phyloP scores from a whole-genome alignment of 192 early-diverging fungal genomes.

The Linnemannia elongata region DNA sequence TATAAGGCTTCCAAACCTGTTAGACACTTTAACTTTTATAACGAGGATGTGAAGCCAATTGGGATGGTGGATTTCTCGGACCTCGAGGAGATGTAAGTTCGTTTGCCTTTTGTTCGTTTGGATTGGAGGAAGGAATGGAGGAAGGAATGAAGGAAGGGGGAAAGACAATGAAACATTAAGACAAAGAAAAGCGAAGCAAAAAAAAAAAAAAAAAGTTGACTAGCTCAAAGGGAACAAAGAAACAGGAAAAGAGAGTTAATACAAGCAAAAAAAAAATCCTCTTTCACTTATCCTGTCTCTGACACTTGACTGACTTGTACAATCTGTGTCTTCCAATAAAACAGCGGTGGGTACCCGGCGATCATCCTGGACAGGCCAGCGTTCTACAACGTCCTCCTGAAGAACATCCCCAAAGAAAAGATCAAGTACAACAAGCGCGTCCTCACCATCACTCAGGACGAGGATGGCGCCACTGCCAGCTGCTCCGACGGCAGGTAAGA shows the following conservation, averaged over 20 bases:
- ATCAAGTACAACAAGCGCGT: conserved; percentile 30
- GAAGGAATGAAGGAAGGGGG: background rate
- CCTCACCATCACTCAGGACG: conserved; percentile 27
- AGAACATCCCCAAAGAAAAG: conserved; percentile 28
- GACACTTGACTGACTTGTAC: background rate
- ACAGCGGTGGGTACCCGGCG: conserved; percentile 25
- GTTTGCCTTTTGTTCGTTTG: no score
- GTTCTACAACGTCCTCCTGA: conserved; percentile 23
- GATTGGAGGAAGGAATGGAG: background rate
- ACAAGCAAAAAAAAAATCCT: background rate
- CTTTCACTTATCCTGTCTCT: no score
- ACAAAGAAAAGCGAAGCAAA: no score
- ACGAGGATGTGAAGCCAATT: conserved; percentile 6
- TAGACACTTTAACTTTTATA: conserved; percentile 32
- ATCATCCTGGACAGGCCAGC: conserved; percentile 30
- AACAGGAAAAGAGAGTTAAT: no score
- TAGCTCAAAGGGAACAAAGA: no score
- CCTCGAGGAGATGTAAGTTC: conserved; percentile 31
- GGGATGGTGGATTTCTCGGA: conserved; percentile 32
- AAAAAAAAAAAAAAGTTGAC: background rate
- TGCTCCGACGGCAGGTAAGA: conserved; percentile 25
- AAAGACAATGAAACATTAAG: no score
- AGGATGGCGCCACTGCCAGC: background rate
- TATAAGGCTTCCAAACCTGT: conserved; percentile 23
- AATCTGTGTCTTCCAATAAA: background rate